A percentile compares a stretch with the other conserved stretches of the same genome.
Conservation (phyloP, 805 yeast species). For the Helenozyma baotianmanensis region DNA sequence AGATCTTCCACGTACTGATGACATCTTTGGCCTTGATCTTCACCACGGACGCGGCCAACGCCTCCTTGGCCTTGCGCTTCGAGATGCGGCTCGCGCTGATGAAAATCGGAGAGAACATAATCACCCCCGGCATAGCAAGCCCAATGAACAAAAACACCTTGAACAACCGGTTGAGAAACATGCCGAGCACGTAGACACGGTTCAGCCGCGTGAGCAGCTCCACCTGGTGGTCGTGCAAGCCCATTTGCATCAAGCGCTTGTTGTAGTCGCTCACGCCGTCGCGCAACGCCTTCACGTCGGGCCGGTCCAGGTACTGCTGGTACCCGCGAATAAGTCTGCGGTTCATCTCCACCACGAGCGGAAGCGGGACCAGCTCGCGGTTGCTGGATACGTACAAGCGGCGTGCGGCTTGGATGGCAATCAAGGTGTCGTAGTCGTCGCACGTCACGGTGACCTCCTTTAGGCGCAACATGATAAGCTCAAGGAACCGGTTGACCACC, state of each 20-base stretch:
- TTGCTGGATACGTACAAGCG: constrained; percentile 33
- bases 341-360: constrained; percentile 40
- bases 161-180: constrained; percentile 23
- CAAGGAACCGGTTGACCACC: constrained; percentile 25
- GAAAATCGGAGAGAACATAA: constrained; percentile 39
- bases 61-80: constrained; percentile 31
- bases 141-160: constrained; percentile 27
- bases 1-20: constrained; percentile 39
- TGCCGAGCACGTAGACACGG: constrained; percentile 18
- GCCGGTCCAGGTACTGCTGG: constrained; percentile 27
- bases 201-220: constrained; percentile 22
- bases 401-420: constrained; percentile 40
- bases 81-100: constrained; percentile 31
- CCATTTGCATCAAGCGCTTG: constrained; percentile 24
- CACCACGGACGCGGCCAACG: constrained; percentile 35
- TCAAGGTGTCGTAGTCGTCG: constrained; percentile 39
- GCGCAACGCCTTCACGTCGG: constrained; percentile 30
- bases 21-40: constrained; percentile 41
- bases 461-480: constrained; percentile 27
- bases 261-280: constrained; percentile 31
- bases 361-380: constrained; percentile 33
- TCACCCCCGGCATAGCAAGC: constrained; percentile 34
- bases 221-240: constrained; percentile 40
- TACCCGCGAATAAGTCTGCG: constrained; percentile 36
- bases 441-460: constrained; percentile 39